Evolutionary conservation across 495 filamentous ascomycete genomes (phyloP).

Genomic region (Penicillium parvum): DNA sequence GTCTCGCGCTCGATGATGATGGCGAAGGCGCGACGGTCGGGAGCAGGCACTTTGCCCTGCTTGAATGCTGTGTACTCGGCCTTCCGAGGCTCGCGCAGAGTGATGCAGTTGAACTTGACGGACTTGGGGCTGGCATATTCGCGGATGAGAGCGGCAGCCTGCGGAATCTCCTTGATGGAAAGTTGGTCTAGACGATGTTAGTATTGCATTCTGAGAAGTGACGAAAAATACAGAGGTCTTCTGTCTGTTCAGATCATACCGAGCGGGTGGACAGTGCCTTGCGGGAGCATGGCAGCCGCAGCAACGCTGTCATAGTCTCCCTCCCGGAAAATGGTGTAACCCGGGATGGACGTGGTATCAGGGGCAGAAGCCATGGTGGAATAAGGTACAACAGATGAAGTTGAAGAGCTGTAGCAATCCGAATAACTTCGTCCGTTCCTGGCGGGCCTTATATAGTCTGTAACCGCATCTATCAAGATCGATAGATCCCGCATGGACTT

Average conservation of each 20-base stretch:
- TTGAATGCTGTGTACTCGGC: slow-evolving; percentile 73
- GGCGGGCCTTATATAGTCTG: slow-evolving; percentile 18
- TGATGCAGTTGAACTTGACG: slow-evolving; percentile 79
- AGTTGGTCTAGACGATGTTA: slow-evolving; percentile 25
- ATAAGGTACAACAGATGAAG: slow-evolving; percentile 3
- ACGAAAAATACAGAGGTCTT: background rate
- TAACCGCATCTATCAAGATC: slow-evolving; percentile 11
- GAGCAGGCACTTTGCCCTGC: slow-evolving; percentile 44
- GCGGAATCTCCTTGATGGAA: slow-evolving; percentile 30
- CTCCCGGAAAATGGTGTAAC: slow-evolving; percentile 35
- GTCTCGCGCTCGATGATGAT: slow-evolving; percentile 32
- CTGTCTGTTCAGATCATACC: slow-evolving; percentile 16
- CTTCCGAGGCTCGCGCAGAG: slow-evolving; percentile 75
- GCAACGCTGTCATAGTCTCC: slow-evolving; percentile 33
- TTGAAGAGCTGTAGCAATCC: slow-evolving; percentile 11
- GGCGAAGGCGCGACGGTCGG: slow-evolving; percentile 29
- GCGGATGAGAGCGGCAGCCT: slow-evolving; percentile 29
- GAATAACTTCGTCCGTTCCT: background rate
- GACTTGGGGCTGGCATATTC: slow-evolving; percentile 28
- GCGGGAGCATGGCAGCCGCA: slow-evolving; percentile 28
- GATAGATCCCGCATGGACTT: slow-evolving; percentile 25
- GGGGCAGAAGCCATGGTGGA: slow-evolving; percentile 31
- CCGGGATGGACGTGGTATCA: slow-evolving; percentile 34
- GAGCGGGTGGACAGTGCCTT: slow-evolving; percentile 28
- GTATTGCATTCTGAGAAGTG: background rate